Conservation (phyloP, 495 filamentous ascomycete genomes). For the Aspergillus mulundensis region DNA sequence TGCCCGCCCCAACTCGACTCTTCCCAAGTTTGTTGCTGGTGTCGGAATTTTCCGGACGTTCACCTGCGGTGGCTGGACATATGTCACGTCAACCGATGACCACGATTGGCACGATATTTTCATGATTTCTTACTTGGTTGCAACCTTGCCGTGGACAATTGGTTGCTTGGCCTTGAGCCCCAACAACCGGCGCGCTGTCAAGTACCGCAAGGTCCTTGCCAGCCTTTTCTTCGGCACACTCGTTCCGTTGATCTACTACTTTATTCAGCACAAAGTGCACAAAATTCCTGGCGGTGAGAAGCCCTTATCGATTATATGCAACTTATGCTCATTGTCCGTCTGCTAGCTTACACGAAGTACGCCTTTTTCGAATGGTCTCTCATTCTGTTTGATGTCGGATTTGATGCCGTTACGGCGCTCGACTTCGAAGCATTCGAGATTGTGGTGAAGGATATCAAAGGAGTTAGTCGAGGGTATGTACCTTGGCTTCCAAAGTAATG, state of each 20-base stretch:
- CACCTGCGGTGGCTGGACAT: conserved; percentile 98
- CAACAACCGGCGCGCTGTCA: conserved; percentile 75
- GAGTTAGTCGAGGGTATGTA: conserved; percentile 98
- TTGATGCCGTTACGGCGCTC: conserved; percentile 93
- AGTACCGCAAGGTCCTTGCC: conserved; percentile 83
- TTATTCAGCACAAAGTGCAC: conserved; percentile 98
- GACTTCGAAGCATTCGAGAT: conserved; percentile 92
- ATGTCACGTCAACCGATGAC: conserved; percentile 96
- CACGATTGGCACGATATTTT: conserved; percentile 99
- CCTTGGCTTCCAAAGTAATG: conserved; percentile 88
- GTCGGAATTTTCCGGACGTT: conserved; percentile 84
- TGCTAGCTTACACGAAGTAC: conserved; percentile 91
- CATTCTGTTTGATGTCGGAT: conserved; percentile 91
- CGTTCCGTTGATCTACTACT: conserved; percentile 90
- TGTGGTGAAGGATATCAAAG: conserved; percentile 82
- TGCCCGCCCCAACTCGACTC: conserved; percentile 61
- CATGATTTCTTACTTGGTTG: conserved; percentile 97
- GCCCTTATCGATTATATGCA: neutral
- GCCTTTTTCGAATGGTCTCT: conserved; percentile 97
- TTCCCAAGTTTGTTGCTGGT: conserved; percentile 78
- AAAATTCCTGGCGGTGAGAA: conserved; percentile 84
- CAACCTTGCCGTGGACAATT: conserved; percentile 91
- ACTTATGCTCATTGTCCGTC: neutral
- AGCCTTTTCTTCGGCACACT: conserved; percentile 85
- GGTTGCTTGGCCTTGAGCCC: conserved; percentile 89